Base-by-base conservation (phyloP, 2,329 filamentous ascomycete genomes). In the Xylaria sp. region DNA sequence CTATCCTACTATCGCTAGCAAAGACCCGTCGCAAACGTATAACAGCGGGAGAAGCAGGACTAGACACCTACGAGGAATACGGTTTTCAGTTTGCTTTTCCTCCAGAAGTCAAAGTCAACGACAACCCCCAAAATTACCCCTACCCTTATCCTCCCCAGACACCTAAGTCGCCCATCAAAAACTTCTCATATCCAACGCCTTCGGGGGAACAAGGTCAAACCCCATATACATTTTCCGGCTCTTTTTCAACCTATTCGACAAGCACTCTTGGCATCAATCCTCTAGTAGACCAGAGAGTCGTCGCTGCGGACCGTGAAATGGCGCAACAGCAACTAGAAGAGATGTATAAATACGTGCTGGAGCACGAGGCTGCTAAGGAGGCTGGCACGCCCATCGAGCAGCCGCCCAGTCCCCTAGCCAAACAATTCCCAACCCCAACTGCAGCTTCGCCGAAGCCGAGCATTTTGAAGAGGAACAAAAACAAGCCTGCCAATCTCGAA, bases 321-420 rank as follows among this genome's bases (percentile, higher is more conserved):
- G 90, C 93, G 71, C 90, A 96, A 79, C 86, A 91, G 72, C 92
- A 97, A 79, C 90, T 98, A 80, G 94, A 97, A 79, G 90, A 93
- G 75, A 90, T 98, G 79, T 98, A 98, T 81, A 93, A 91, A 70
- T 92, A 94, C 73, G 94, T 97, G 71, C 92, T 97, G 90, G 93
- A 94, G 79, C 92, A 97, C 75, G 94, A 98, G 76, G 88, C 87
- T 66, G 88, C 88, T 60, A 91, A 90, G 78, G 83, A 85, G 72
- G 84, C 84, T 57, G 88, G 89, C 37, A 77, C 87, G 50, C 79
- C 80, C 21, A 81, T 87, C 53, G 83, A 85, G 25, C 79, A 77
- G 5, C 82, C 84, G 44, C 80, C 80, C 64, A 67, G 79, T 25
- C 82, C 84, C 18, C 66, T 82, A 10, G 71, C 77, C 13, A 80